A percentile compares a stretch with the other conserved stretches of the same genome.
phyloP scores from a whole-genome alignment of 2,329 filamentous ascomycete genomes.

The Hansfordia pulvinata region DNA sequence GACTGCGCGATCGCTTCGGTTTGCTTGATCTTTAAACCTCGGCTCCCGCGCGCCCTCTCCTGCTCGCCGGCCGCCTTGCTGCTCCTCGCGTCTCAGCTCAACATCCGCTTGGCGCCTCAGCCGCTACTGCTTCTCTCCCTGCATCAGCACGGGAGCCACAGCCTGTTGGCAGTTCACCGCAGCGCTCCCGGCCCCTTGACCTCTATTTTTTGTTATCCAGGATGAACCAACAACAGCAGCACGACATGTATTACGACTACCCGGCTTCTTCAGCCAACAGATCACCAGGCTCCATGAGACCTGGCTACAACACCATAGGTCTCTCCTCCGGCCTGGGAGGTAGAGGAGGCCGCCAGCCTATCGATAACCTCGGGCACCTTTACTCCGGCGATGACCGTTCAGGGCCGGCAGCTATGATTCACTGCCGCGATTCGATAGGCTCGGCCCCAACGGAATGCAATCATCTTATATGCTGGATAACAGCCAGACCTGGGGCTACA shows the following conservation, averaged over 20 bases:
- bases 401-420: constrained; percentile 47
- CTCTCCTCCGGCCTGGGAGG: constrained; percentile 30
- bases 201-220: constrained; percentile 1
- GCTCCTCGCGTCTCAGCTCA: too few species aligned
- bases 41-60: too few species aligned
- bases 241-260: constrained; percentile 66
- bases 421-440: constrained; percentile 22
- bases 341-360: constrained; percentile 62
- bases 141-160: too few species aligned
- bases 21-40: too few species aligned
- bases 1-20: too few species aligned
- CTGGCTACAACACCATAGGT: constrained; percentile 42
- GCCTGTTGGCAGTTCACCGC: too few species aligned
- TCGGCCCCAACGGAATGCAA: constrained; percentile 21
- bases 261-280: constrained; percentile 44
- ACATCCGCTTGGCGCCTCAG: too few species aligned
- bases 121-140: too few species aligned
- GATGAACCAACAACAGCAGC: constrained; percentile 36
- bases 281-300: constrained; percentile 58
- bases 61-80: too few species aligned
- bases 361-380: constrained; percentile 59
- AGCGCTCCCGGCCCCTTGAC: not conserved
- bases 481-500: constrained; percentile 69
- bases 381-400: constrained; percentile 58
- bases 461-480: constrained; percentile 46